Conservation (phyloP, 1,139 yeast genomes). For the Debaryomyces coudertii region DNA sequence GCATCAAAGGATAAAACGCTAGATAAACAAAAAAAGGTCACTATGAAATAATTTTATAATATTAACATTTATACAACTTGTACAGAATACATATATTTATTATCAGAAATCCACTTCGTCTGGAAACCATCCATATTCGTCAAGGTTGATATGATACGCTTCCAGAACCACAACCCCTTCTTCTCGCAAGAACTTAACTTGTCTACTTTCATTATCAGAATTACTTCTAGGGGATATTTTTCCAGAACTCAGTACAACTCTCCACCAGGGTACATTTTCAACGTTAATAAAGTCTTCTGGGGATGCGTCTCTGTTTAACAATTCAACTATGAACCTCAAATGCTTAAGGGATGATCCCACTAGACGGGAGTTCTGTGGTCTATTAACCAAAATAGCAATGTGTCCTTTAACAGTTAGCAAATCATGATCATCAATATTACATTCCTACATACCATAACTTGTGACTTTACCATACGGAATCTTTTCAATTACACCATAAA, state of each 20-base stretch:
- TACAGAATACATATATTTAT: background rate
- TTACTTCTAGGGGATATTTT: slow-evolving; percentile 57
- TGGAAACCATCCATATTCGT: slow-evolving; percentile 72
- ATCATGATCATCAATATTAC: background rate
- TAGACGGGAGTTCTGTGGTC: slow-evolving; percentile 70
- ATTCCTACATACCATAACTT: slow-evolving; percentile 53
- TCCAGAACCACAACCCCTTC: slow-evolving; percentile 55
- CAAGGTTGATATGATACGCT: slow-evolving; percentile 44
- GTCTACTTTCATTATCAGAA: slow-evolving; percentile 46
- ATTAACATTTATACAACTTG: background rate
- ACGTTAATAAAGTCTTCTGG: slow-evolving; percentile 24
- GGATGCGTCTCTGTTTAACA: slow-evolving; percentile 25
- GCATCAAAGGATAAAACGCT: background rate
- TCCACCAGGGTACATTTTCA: slow-evolving; percentile 75
- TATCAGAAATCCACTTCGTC: slow-evolving; percentile 22
- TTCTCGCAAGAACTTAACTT: slow-evolving; percentile 44
- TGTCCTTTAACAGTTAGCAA: slow-evolving; percentile 46
- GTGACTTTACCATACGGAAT: slow-evolving; percentile 73
- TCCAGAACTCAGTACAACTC: slow-evolving; percentile 68
- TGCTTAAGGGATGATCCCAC: slow-evolving; percentile 73
- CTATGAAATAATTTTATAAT: slow-evolving; percentile 4
- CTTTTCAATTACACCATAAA: slow-evolving; percentile 53
- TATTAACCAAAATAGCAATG: slow-evolving; percentile 62
- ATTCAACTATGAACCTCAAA: slow-evolving; percentile 24
- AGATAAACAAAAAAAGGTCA: slow-evolving; percentile 7